Evolutionary conservation across 2,329 filamentous ascomycete species (phyloP), one percentile per base, ranked within the genome.

Genomic region (Cladosporium sp.): DNA sequence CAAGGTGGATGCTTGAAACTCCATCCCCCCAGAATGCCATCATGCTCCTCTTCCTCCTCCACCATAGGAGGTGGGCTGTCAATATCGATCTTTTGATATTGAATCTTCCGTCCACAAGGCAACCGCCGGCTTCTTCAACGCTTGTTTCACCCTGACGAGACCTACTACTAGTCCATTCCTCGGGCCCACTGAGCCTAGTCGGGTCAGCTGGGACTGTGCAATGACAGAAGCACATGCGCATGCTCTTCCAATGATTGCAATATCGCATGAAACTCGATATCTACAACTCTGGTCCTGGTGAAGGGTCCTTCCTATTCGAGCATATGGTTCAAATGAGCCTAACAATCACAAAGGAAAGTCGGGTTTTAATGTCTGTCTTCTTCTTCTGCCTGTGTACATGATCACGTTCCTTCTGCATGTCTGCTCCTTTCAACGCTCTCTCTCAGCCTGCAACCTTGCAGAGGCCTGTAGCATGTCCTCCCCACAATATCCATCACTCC

Each of bases 121-220:
- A 48, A 48, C 45, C 27, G 45, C 39, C 33, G 45, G 36, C 20
- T 35, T 39, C 27, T 13, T 25, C 45, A 48, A 39, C 45, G 45
- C 36, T 35, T 48, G 36, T 48, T 18, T 48, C 27, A 33, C 36
- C 19, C 19, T 27, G 27, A 48, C 36, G 29, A 40, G 27, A 33
- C 18, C 43, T 19, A 20, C 42, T 19, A 33, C 36, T 12, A 20
- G 9, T 12, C 16, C 36, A 6, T 38, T 8, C 36, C 36, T 20
- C 16, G 19, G 36, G n/a, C 9, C 15, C n/a, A 29, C 22, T 22
- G 33, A 47, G 43, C 43, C 43, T 29, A 35, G 32, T 35, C 32
- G 4, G 32, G 12, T 15, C 32, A 15, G 32, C 22, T 35, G 32
- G 32, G 6, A 35, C 32, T 4, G 12, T 35, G 32, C 9, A 9